Evolutionary conservation across 129 eudicot species (phyloP).

Genomic region (Tagetes patula): DNA sequence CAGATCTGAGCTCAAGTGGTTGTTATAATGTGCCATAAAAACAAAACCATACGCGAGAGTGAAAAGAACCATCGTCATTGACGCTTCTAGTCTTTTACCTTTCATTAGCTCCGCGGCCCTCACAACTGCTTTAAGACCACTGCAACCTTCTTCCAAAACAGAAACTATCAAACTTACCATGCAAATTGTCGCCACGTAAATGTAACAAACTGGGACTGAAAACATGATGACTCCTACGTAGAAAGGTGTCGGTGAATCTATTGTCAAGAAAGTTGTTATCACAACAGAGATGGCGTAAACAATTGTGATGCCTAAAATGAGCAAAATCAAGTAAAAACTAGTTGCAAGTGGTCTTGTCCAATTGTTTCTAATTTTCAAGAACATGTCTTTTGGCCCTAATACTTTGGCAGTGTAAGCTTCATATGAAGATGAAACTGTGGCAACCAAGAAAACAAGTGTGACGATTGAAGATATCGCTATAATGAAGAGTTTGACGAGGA

Average conservation of each 20-base stretch:
- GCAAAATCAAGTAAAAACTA: constrained; percentile 27
- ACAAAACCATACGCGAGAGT: constrained; percentile 4
- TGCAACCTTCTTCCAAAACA: constrained; percentile 29
- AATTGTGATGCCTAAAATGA: background rate
- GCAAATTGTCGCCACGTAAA: constrained; percentile 24
- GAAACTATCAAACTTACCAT: constrained; percentile 34
- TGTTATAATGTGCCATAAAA: background rate
- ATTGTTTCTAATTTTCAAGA: constrained; percentile 13
- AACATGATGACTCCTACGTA: constrained; percentile 1
- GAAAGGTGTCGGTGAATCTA: background rate
- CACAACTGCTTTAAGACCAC: constrained; percentile 27
- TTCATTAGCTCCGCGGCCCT: constrained; percentile 26
- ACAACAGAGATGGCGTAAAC: background rate
- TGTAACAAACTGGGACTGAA: background rate
- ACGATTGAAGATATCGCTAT: no score
- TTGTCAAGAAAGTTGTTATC: background rate
- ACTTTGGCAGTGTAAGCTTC: constrained; percentile 28
- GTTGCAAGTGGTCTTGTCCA: constrained; percentile 29
- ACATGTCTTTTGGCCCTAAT: constrained; percentile 13
- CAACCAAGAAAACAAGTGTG: no score
- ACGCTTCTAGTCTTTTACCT: constrained; percentile 22
- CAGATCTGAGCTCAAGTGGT: background rate
- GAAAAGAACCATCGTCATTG: constrained; percentile 21
- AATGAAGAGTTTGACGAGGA: no score
- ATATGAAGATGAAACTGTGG: no score